Evolutionary conservation across 768 basidiomycete genomes (phyloP).

Genomic region (Phlebiopsis flavidoalba): DNA sequence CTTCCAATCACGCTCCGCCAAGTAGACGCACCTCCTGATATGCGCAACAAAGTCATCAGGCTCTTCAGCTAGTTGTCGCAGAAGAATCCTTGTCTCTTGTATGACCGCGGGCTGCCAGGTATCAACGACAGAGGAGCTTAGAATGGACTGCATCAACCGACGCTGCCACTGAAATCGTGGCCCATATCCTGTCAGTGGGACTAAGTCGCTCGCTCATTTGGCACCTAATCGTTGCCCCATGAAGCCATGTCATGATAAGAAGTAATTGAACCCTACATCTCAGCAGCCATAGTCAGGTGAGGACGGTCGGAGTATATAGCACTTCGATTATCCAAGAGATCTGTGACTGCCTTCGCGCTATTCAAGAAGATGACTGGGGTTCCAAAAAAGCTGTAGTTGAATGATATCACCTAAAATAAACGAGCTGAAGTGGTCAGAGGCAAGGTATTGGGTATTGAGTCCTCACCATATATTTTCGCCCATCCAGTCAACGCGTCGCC

Average conservation of each 20-base stretch:
- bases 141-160: not conserved
- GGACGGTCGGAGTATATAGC: not conserved
- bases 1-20: not conserved
- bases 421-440: not conserved
- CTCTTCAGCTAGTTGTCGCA: not conserved
- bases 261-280: not conserved
- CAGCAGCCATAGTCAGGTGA: not conserved
- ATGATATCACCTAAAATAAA: not conserved
- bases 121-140: not conserved
- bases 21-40: not conserved
- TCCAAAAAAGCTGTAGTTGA: not conserved
- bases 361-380: not conserved
- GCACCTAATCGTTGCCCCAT: not conserved
- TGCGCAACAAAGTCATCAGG: not conserved
- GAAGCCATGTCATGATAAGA: not conserved
- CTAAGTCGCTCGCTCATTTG: not conserved
- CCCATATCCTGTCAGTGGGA: not conserved
- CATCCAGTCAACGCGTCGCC: not conserved
- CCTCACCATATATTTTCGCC: not conserved
- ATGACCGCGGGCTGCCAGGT: slow-evolving; percentile 1
- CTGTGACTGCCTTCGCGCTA: not conserved
- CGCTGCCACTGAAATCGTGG: not conserved
- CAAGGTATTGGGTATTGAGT: too few relatives aligned
- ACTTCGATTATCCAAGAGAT: not conserved
- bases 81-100: not conserved